phyloP scores from a whole-genome alignment of 2,329 filamentous ascomycete species.

The Fusarium poae region DNA sequence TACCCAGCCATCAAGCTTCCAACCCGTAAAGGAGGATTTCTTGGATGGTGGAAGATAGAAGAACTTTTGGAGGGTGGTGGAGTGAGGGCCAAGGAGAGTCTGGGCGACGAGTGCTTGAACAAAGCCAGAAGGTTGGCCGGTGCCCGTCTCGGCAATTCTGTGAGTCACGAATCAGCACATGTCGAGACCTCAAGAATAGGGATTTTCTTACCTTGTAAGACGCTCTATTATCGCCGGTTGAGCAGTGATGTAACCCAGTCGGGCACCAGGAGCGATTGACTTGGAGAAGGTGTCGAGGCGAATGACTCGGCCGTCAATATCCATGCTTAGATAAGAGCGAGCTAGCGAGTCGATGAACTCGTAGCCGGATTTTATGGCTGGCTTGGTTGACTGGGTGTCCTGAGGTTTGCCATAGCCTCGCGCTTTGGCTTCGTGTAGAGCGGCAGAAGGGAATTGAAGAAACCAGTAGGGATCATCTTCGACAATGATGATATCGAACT shows the following conservation, averaged over 20 bases:
- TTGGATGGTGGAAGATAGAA: conserved; percentile 62
- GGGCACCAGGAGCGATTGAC: conserved; percentile 88
- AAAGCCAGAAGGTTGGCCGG: conserved; percentile 89
- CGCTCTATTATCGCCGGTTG: conserved; percentile 84
- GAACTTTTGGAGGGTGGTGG: conserved; percentile 58
- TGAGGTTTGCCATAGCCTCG: conserved; percentile 54
- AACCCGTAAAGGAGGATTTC: conserved; percentile 67
- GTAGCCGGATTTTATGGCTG: conserved; percentile 69
- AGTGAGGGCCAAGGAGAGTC: conserved; percentile 77
- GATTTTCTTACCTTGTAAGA: conserved; percentile 58
- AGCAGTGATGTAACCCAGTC: conserved; percentile 90
- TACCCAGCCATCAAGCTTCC: conserved; percentile 88
- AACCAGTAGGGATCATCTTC: conserved; percentile 99
- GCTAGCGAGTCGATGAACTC: conserved; percentile 85
- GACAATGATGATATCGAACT: conserved; percentile 89
- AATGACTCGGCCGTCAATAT: conserved; percentile 87
- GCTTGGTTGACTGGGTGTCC: conserved; percentile 50
- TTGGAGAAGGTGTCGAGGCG: conserved; percentile 96
- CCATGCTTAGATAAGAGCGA: conserved; percentile 84
- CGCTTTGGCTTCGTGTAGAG: conserved; percentile 63
- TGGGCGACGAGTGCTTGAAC: conserved; percentile 86
- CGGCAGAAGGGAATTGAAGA: conserved; percentile 85
- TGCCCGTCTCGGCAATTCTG: conserved; percentile 81
- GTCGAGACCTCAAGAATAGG: neutral
- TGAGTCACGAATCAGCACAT: conserved; percentile 16